These are phyloP conservation scores for Excoecaria cochinchinensis DNA, from an alignment of 345 rosid species.

Conservation along the genomic window DNA sequence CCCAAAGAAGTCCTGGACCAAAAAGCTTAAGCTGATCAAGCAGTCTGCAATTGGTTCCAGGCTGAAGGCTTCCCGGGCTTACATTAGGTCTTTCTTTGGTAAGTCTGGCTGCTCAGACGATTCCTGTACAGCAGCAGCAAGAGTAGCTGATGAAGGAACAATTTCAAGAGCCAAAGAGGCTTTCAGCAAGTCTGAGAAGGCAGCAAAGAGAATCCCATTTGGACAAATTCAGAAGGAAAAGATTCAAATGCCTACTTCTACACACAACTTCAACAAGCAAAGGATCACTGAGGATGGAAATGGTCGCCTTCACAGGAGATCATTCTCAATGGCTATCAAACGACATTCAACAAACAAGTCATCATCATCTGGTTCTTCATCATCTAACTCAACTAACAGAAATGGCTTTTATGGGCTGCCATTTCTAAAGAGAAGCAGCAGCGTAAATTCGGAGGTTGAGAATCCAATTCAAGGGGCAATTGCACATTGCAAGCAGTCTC, in stretches of 20 bases:
- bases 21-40: slow-evolving; percentile 45
- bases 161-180: slow-evolving; percentile 35
- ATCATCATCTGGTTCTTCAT: slow-evolving; percentile 9
- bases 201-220: slow-evolving; percentile 36
- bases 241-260: not conserved
- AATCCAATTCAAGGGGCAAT: slow-evolving; percentile 90
- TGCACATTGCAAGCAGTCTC: slow-evolving; percentile 77
- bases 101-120: slow-evolving; percentile 67
- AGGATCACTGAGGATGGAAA: slow-evolving; percentile 21
- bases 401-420: slow-evolving; percentile 19
- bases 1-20: slow-evolving; percentile 65
- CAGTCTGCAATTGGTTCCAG: slow-evolving; percentile 55
- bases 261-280: slow-evolving; percentile 2
- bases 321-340: slow-evolving; percentile 31
- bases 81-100: slow-evolving; percentile 59
- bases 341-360: slow-evolving; percentile 24
- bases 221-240: slow-evolving; percentile 48
- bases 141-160: slow-evolving; percentile 43
- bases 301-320: slow-evolving; percentile 30
- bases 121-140: slow-evolving; percentile 46
- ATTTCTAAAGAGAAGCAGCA: slow-evolving; percentile 30
- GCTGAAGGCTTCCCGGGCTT: slow-evolving; percentile 76
- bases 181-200: slow-evolving; percentile 25
- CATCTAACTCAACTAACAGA: slow-evolving; percentile 10
- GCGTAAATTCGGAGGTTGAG: slow-evolving; percentile 47